A percentile compares a stretch with the other conserved stretches of the same genome.
Conservation (phyloP, 2,329 filamentous ascomycete genomes). For the Penicillium sp. region DNA sequence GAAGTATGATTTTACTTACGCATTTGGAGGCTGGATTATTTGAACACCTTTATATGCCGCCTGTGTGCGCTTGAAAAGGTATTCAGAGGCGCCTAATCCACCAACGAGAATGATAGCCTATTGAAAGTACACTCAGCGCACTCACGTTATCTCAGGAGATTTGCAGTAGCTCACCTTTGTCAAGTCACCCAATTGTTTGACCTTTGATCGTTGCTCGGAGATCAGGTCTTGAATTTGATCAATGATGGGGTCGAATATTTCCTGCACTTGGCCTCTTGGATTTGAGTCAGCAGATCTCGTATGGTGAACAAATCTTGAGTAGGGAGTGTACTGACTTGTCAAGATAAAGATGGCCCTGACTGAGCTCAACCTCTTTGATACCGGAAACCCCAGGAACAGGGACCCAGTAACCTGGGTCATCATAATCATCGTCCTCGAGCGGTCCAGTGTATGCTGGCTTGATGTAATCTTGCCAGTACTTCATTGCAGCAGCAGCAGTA, state of each 20-base stretch:
- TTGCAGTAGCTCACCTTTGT: constrained; percentile 9
- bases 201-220: constrained; percentile 1
- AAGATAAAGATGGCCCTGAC: too few relatives aligned
- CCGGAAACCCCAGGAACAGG: constrained; percentile 25
- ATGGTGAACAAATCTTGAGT: too few relatives aligned
- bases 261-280: constrained; percentile 14
- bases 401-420: constrained; percentile 22
- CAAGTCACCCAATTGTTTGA: not conserved
- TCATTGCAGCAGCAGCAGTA: constrained; percentile 27
- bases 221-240: constrained; percentile 28
- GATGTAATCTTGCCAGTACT: constrained; percentile 34
- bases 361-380: constrained; percentile 18
- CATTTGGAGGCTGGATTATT: constrained; percentile 36
- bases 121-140: too few relatives aligned
- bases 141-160: too few relatives aligned
- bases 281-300: not conserved
- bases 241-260: constrained; percentile 33
- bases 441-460: constrained; percentile 28
- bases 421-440: constrained; percentile 24
- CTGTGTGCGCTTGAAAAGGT: too few relatives aligned
- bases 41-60: not conserved
- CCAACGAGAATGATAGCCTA: too few relatives aligned
- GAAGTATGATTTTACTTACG: constrained; percentile 18
- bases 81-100: too few relatives aligned
- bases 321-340: constrained; percentile 5